Evolutionary conservation across 495 filamentous ascomycete species (phyloP), one percentile per base, ranked within the genome.

Genomic region (Pseudoneurospora amorphoporcata): DNA sequence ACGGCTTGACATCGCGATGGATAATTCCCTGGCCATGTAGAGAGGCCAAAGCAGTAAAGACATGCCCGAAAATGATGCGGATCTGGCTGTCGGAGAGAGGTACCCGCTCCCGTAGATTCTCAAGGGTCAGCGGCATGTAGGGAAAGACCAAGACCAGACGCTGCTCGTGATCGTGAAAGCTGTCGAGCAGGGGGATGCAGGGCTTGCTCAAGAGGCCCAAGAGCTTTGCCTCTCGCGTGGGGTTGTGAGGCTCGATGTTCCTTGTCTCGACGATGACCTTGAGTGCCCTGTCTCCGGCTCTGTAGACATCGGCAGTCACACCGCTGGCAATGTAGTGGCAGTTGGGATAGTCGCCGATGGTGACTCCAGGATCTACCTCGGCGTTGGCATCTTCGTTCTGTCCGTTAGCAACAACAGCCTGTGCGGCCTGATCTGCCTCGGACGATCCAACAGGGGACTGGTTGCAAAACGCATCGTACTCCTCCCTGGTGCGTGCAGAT

Each of bases 1-100:
- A 91, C 8, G 95, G 94, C 78, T 99, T 99, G 77, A 99, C 85
- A 77, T 99, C 95, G 39, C 95, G 90, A 80, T 99, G 95, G 75
- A 98, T 90, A 69, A 99, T 93, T 8, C 87, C 89, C 16, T 88
- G 80, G 10, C 79, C 73, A 81, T 99, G 96, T 37, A 96, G 79
- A 77, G 92, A 87, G 5, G 80, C 80, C 10, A 99, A 87, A 8
- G 89, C 96, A 17, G 80, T 79, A 81, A 98, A 94, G 72, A 97
- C 75, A 75, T 92, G 88, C 10, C 76, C 79, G 73, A 96, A 87
- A 75, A 86, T 82, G 10, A 79, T 80, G 47, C 78, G 83, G 19
- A 83, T 83, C 68, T 87, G 75, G 14, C 74, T 61, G 8, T 68
- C 79, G 17, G 87, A 81, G 7, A 91, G 75, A 53, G 81, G 74